Evolutionary conservation across 148 eudicot species (phyloP), one percentile per base, ranked within the genome.

Genomic region (Cornus controversa): DNA sequence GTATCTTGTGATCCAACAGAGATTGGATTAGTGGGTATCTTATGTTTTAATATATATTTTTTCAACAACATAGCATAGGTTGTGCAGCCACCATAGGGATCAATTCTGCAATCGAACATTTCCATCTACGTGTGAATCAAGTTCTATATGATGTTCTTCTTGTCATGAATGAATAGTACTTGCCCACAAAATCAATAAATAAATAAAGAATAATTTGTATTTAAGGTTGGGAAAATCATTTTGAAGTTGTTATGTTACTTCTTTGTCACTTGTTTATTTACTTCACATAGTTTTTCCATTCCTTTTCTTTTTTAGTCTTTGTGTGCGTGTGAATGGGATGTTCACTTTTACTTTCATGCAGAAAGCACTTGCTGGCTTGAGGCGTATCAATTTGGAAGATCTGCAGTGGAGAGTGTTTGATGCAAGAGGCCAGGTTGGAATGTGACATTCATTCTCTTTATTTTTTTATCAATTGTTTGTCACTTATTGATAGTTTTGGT

Each of bases 371-470:
- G 96, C 99, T 76, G 99, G 99, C 11, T 36, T 95, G 28, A 87
- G 87, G 73, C 94, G 98, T 42, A 95, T 95, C 80, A 66, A 95
- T 83, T 75, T 95, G 89, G 99, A 95, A 74, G 99, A 98, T 81
- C 82, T 95, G 65, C 86, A 97, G 47, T 95, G 99, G 98, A 95
- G 88, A 83, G 91, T 95, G 42, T 95, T 95, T 81, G 97, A 95
- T 89, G 97, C 97, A 71, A 90, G 86, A 71, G 98, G 98, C 69
- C 98, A 96, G 99, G 99, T 96, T 50, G 68, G 70, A 67, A 66
- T 53, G 27, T 67, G 37, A 42, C 36, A 25, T 5, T 37, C 24
- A 6, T 7, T 67, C 14, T 22, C 26, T 64, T 23, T 72, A 16
- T 18, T 28, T 9, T 53, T 7, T n/a, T n/a, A n/a, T n/a, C n/a